Percentiles rank a stretch among this genome's conserved stretches.
These are phyloP conservation scores for Bryum argenteum DNA, from an alignment of 225 moss, liverwort and hornwort species.

Conservation along the genomic window DNA sequence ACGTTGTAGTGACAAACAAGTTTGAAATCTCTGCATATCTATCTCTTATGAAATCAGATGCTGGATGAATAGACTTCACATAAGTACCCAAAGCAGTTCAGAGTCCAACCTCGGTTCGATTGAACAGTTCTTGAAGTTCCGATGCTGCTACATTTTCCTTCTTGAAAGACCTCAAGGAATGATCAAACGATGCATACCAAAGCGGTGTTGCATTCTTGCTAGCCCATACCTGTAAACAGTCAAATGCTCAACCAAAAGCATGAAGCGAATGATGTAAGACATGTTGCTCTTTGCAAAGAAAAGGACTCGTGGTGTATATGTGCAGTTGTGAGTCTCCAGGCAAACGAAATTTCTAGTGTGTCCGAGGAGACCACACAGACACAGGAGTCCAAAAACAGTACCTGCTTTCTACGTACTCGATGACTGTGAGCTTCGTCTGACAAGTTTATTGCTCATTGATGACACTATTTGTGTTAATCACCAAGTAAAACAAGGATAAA, in stretches of 20 bases:
- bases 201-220: constrained; percentile 87
- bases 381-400: constrained; percentile 28
- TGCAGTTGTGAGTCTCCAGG: neutral
- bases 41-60: neutral
- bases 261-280: neutral
- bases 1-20: neutral
- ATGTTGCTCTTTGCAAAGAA: constrained; percentile 10
- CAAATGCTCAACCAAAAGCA: constrained; percentile 18
- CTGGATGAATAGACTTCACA: no score
- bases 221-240: constrained; percentile 76
- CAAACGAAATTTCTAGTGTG: constrained; percentile 3
- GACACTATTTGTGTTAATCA: neutral
- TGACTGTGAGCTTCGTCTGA: constrained; percentile 98
- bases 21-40: neutral
- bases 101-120: constrained; percentile 73
- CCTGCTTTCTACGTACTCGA: constrained; percentile 87
- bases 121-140: constrained; percentile 80
- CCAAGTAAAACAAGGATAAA: constrained; percentile 12
- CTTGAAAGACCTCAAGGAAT: constrained; percentile 76
- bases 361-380: constrained; percentile 1
- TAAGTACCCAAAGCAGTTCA: constrained; percentile 6
- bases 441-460: neutral
- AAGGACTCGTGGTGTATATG: neutral
- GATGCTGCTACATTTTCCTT: constrained; percentile 66
- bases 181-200: constrained; percentile 96